A percentile compares a stretch with the other conserved stretches of the same genome.
Evolutionary conservation across 495 filamentous ascomycete genomes (phyloP).

Genomic region (Thozetella sp.): DNA sequence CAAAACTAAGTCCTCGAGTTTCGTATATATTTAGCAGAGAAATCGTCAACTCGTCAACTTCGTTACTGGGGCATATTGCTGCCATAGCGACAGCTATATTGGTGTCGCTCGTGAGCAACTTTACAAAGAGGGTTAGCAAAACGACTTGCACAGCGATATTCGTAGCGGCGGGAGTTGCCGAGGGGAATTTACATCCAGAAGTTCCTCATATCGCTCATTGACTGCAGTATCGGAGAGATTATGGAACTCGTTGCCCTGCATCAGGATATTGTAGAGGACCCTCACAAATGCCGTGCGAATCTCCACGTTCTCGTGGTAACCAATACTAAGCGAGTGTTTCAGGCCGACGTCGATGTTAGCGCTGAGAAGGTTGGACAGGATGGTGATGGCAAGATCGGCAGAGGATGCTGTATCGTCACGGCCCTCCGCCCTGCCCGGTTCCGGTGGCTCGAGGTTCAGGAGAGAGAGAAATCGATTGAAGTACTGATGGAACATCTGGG

Average conservation of each 20-base stretch:
- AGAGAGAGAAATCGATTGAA: constrained; percentile 65
- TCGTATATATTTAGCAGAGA: constrained; percentile 69
- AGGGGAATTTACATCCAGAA: constrained; percentile 49
- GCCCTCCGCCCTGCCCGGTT: constrained; percentile 39
- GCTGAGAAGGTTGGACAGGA: constrained; percentile 65
- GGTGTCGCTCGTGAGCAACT: constrained; percentile 61
- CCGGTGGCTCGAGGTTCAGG: constrained; percentile 54
- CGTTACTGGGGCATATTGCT: constrained; percentile 62
- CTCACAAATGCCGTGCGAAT: constrained; percentile 69
- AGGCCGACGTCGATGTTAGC: constrained; percentile 71
- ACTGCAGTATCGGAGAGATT: constrained; percentile 64
- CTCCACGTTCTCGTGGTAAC: constrained; percentile 67
- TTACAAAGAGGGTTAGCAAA: constrained; percentile 5
- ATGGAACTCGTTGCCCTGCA: constrained; percentile 69
- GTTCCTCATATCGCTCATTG: constrained; percentile 64
- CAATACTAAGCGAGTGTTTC: constrained; percentile 65
- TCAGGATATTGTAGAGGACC: constrained; percentile 66
- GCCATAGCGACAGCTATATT: constrained; percentile 61
- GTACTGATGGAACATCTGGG: constrained; percentile 68
- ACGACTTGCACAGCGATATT: background rate
- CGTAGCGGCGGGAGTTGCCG: background rate
- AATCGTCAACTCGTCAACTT: constrained; percentile 67
- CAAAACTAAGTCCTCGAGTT: constrained; percentile 58
- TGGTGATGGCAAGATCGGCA: constrained; percentile 62
- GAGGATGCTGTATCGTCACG: constrained; percentile 49